Conservation (phyloP, 1,284 basidiomycete genomes). For the Moesziomyces parantarcticus region DNA sequence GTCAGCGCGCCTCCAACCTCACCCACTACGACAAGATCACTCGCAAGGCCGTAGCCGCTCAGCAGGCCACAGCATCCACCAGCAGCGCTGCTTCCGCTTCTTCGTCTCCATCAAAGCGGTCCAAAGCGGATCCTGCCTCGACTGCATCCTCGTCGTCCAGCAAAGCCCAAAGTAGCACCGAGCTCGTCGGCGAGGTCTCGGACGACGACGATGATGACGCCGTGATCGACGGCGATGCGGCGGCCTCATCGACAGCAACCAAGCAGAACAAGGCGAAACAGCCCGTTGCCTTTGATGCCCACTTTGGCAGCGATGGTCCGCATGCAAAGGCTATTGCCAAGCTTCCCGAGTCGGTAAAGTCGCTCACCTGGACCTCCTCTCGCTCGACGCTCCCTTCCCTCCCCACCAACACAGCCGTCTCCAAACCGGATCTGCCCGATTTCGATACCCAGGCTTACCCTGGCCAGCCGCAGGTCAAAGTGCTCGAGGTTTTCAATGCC, state of each 20-base stretch:
- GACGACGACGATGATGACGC: slow-evolving; percentile 34
- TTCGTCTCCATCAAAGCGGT: slow-evolving; percentile 25
- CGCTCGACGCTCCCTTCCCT: slow-evolving; percentile 26
- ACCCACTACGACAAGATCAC: slow-evolving; percentile 45
- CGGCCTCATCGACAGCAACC: slow-evolving; percentile 1
- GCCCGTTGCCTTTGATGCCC: slow-evolving; percentile 43
- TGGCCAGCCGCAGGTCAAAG: slow-evolving; percentile 51
- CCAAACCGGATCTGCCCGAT: slow-evolving; percentile 18
- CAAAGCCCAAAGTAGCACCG: slow-evolving; percentile 9
- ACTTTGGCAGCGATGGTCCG: slow-evolving; percentile 51
- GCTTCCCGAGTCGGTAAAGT: slow-evolving; percentile 31
- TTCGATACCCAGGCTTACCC: slow-evolving; percentile 20
- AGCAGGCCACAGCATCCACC: slow-evolving; percentile 39
- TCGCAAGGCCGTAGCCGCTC: slow-evolving; percentile 30
- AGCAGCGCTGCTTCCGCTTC: slow-evolving; percentile 13
- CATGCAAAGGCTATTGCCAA: slow-evolving; percentile 37
- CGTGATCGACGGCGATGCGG: not conserved
- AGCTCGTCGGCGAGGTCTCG: slow-evolving; percentile 38
- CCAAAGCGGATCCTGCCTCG: slow-evolving; percentile 5
- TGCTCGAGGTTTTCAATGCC: slow-evolving; percentile 48
- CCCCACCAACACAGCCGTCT: slow-evolving; percentile 30
- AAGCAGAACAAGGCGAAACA: slow-evolving; percentile 29
- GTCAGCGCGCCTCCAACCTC: slow-evolving; percentile 65
- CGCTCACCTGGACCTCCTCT: slow-evolving; percentile 31
- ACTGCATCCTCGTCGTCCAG: not conserved